Evolutionary conservation across 2,329 filamentous ascomycete species (phyloP), one percentile per base, ranked within the genome.

Genomic region (Parasarocladium wereldwijsianum): DNA sequence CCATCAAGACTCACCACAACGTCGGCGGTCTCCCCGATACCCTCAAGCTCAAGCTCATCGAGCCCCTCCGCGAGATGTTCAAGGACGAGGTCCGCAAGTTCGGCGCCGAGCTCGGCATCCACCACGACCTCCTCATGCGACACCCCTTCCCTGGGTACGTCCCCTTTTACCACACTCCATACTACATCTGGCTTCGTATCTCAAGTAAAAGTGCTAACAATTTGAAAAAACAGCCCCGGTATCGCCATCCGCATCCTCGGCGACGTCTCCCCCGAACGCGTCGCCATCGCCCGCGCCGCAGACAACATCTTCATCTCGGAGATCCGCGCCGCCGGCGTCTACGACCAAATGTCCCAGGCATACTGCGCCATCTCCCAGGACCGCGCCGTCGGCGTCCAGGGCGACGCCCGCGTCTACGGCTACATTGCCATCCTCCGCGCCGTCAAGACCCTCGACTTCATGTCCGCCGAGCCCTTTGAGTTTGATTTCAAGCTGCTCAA

Each of bases 211-310:
- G 6, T 12, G 11, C 22, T 24, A n/a, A n/a, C 8, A 12, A 14
- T 13, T 10, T 21, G 12, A 21, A 9, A 16, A 23, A 30, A 24
- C 14, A 34, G 79, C 23, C 77, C 62, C 0, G 67, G 56, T 30
- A 72, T 92, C 36, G 83, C 70, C 10, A 80, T 90, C 40, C 68
- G 82, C 31, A 77, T 93, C 36, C 60, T 93, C 1, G 86, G 86
- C 20, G 85, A 92, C 42, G 76, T 93, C 10, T 93, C 82, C 2
- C 66, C 64, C 3, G 79, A 86, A 47, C 70, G 78, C 24, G 77
- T 93, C 11, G 70, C 72, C 32, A 90, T 93, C 38, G 82, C 73
- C 3, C 60, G 81, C n/a, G 62, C 79, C 47, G 81, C 80, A 2
- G 82, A 86, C 44, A 47, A 71, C 45, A 86, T 87, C 45, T 86